phyloP scores from a whole-genome alignment of 257 asterid genomes.

The Forsythia suspensa region DNA sequence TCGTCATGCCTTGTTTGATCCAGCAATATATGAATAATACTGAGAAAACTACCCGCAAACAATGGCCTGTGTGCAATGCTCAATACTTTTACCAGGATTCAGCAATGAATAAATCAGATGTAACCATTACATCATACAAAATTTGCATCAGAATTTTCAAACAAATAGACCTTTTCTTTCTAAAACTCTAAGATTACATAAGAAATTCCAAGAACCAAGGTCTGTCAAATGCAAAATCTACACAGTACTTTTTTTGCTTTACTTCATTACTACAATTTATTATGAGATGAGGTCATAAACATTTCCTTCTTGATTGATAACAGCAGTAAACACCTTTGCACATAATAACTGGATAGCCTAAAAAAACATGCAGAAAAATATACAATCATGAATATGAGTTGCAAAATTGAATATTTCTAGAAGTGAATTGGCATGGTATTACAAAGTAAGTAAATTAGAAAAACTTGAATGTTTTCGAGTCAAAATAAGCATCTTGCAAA shows the following conservation, averaged over 20 bases:
- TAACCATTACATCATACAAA: neutral
- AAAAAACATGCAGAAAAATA: neutral
- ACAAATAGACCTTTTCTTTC: conserved; percentile 4
- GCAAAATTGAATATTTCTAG: conserved; percentile 2
- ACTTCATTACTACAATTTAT: conserved; percentile 10
- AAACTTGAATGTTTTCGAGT: neutral
- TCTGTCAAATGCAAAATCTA: neutral
- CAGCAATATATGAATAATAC: conserved; percentile 58
- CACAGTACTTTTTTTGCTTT: neutral
- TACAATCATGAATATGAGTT: conserved; percentile 1
- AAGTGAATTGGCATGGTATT: neutral
- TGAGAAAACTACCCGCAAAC: conserved; percentile 77
- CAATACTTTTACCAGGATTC: conserved; percentile 24
- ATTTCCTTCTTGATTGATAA: conserved; percentile 1
- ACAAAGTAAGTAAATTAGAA: neutral
- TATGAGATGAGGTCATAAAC: neutral
- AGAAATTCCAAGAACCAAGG: conserved; percentile 6
- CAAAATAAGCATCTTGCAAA: neutral
- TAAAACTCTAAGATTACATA: neutral
- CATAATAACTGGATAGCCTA: neutral
- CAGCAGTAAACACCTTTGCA: neutral
- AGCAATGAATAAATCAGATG: conserved; percentile 7
- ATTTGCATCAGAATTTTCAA: conserved; percentile 8
- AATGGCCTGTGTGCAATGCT: conserved; percentile 54
- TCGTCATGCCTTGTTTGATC: conserved; percentile 66